Percentiles rank a stretch among this genome's conserved stretches.
Evolutionary conservation across 1,139 yeast genomes (phyloP).

Genomic region (Waltiozyma solani): DNA sequence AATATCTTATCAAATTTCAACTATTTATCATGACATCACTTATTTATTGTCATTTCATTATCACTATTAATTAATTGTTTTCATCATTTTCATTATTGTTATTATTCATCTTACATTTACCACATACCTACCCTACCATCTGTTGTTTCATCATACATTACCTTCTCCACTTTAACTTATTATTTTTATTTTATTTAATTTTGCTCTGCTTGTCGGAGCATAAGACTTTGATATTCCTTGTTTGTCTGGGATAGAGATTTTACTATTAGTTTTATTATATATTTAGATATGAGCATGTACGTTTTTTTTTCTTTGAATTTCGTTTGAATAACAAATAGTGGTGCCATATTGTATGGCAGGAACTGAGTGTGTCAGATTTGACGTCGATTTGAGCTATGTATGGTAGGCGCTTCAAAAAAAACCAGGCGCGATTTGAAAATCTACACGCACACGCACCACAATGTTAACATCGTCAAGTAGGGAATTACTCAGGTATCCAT

Average conservation of each 20-base stretch:
- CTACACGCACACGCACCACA: too few relatives aligned
- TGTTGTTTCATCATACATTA: not conserved
- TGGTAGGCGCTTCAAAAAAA: too few relatives aligned
- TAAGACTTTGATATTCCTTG: not conserved
- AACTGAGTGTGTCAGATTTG: too few relatives aligned
- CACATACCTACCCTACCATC: too few relatives aligned
- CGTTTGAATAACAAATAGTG: slow-evolving; percentile 7
- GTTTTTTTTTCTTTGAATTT: slow-evolving; percentile 23
- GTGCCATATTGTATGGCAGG: too few relatives aligned
- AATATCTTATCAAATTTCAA: too few relatives aligned
- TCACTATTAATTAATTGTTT: not conserved
- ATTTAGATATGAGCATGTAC: not conserved
- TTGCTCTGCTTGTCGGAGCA: not conserved
- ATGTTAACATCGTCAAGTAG: too few relatives aligned
- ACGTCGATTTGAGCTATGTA: too few relatives aligned
- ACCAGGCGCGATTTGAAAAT: too few relatives aligned
- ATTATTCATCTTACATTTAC: too few relatives aligned
- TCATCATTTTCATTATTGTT: not conserved
- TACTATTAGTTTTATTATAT: not conserved
- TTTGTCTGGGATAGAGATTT: not conserved
- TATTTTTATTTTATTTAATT: not conserved
- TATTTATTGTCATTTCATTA: too few relatives aligned
- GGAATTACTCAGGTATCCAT: too few relatives aligned
- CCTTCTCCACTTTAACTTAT: not conserved
- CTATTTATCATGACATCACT: not conserved